These are phyloP conservation scores for Neodidymelliopsis sp. DNA, from an alignment of 2,329 filamentous ascomycete species.

Conservation along the genomic window DNA sequence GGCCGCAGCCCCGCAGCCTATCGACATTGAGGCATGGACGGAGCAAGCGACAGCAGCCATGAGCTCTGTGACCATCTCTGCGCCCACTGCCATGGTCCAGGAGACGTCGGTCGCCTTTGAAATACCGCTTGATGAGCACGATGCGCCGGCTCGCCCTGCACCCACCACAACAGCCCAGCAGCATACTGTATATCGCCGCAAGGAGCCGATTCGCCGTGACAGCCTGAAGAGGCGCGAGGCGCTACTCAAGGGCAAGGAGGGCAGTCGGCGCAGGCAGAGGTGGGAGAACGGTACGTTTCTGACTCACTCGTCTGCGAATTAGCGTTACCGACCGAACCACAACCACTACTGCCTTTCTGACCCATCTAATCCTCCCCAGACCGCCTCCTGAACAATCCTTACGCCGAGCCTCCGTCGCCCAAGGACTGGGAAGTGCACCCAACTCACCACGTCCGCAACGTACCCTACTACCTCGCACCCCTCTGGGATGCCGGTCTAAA, in stretches of 20 bases:
- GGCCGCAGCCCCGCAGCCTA: constrained; percentile 37
- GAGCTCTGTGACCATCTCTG: constrained; percentile 50
- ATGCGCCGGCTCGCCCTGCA: constrained; percentile 39
- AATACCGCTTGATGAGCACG: constrained; percentile 75
- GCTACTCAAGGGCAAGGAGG: constrained; percentile 87
- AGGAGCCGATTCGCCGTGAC: constrained; percentile 65
- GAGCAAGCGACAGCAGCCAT: constrained; percentile 55
- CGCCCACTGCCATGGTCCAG: constrained; percentile 40
- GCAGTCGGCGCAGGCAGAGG: constrained; percentile 81
- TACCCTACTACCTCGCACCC: constrained; percentile 89
- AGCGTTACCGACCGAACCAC: neutral
- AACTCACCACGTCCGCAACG: constrained; percentile 76
- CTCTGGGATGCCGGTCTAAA: constrained; percentile 74
- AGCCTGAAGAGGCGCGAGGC: constrained; percentile 74
- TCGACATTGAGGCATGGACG: constrained; percentile 59
- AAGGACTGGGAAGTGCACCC: constrained; percentile 84
- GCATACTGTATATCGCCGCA: constrained; percentile 60
- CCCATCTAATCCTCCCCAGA: constrained; percentile 62
- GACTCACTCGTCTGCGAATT: neutral
- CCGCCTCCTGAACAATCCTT: constrained; percentile 84
- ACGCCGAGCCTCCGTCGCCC: constrained; percentile 81
- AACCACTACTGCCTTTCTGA: neutral
- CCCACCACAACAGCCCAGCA: constrained; percentile 48
- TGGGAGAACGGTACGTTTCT: constrained; percentile 85
- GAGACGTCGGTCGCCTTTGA: constrained; percentile 71